Evolutionary conservation across 2,329 filamentous ascomycete species (phyloP), one percentile per base, ranked within the genome.

Genomic region (Talaromyces sp.): DNA sequence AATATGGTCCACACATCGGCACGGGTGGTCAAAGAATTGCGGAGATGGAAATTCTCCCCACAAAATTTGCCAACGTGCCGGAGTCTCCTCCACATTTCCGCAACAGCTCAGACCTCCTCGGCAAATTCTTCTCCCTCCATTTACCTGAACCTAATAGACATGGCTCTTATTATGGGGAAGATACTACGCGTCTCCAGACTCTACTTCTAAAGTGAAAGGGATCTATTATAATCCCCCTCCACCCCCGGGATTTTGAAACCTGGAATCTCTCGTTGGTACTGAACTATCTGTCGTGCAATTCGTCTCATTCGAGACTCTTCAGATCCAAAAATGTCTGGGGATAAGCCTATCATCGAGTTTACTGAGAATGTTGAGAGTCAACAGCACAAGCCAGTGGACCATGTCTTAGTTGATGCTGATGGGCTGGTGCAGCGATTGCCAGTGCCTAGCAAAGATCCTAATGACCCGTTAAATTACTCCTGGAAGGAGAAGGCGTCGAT

Each of bases 391-490:
- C 35, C 31, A 17, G 19, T n/a, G 7, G 54, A 41, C 37, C 54
- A 58, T 41, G 17, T 58, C 54, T 58, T 58, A 35, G 54, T 73
- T 9, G 64, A 71, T 62, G 63, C 62, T n/a, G 60, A 67, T 19
- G 71, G 71, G 2, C 43, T 64, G 35, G 67, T 72, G 22, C 70
- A 70, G 61, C 68, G 65, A 33, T 43, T 73, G 11, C 71, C 70
- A 5, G 64, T 72, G 31, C 71, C 71, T 22, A 73, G 71, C 63
- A 59, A 67, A 19, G 70, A 73, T 50, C 68, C 69, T 5, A 73
- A 73, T 63, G 70, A 73, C 62, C 71, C 71, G 6, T 66, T 73
- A 35, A 73, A 73, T 37, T 71, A 68, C 43, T 66, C 69, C 0
- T 19, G 39, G 2, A 70, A 68, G 69, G 70, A 72, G 64, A 73